Conservation (phyloP, 371 early-diverging fungal genomes). For the Syncephalastrum racemosum region DNA sequence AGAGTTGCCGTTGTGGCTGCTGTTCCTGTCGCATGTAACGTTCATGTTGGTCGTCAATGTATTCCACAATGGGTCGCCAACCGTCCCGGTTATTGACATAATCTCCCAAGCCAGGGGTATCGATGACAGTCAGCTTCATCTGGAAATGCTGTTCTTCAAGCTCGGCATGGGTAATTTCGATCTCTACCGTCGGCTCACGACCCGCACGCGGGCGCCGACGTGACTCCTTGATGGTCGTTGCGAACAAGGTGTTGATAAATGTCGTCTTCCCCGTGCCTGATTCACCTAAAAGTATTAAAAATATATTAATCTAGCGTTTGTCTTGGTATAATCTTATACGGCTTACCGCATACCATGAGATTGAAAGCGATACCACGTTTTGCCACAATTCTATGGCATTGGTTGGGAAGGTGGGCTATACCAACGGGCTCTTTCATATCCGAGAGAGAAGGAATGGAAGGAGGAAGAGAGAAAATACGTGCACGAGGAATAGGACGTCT, state of each 20-base stretch:
- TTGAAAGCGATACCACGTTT: slow-evolving; percentile 92
- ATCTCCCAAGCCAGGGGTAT: slow-evolving; percentile 93
- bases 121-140: slow-evolving; percentile 89
- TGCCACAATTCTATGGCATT: slow-evolving; percentile 92
- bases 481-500: background rate
- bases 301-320: background rate
- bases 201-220: slow-evolving; percentile 59
- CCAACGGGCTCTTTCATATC: slow-evolving; percentile 56
- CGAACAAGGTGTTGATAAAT: slow-evolving; percentile 85
- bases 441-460: slow-evolving; percentile 1
- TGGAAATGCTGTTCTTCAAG: slow-evolving; percentile 96
- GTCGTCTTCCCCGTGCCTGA: slow-evolving; percentile 74
- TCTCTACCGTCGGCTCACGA: slow-evolving; percentile 74
- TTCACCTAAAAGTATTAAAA: slow-evolving; percentile 16
- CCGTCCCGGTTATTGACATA: slow-evolving; percentile 75
- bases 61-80: slow-evolving; percentile 74
- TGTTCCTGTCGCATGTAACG: slow-evolving; percentile 81
- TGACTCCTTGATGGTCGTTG: slow-evolving; percentile 67
- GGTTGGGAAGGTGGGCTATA: slow-evolving; percentile 97
- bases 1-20: slow-evolving; percentile 53
- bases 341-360: slow-evolving; percentile 93
- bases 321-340: background rate
- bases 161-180: slow-evolving; percentile 69
- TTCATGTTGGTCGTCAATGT: slow-evolving; percentile 96
- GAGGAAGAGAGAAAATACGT: slow-evolving; percentile 3